Conservation (phyloP, 2,329 filamentous ascomycete species). For the Dothideomycetidae sp. region DNA sequence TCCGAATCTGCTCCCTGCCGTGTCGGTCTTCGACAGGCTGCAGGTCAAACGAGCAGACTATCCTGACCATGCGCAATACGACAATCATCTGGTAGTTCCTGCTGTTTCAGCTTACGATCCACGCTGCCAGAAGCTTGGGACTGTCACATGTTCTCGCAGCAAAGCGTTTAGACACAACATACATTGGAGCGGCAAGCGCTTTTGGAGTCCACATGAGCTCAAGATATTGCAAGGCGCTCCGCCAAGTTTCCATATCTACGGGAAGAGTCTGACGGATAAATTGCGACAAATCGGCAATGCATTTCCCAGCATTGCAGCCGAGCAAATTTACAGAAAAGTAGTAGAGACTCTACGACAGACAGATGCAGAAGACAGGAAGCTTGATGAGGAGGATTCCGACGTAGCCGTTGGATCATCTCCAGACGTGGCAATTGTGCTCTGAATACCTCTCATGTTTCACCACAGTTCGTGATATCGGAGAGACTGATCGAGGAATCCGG, state of each 20-base stretch:
- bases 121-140: conserved; percentile 37
- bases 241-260: conserved; percentile 41
- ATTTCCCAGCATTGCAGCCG: conserved; percentile 44
- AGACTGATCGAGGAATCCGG: too few relatives aligned
- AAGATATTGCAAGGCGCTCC: conserved; percentile 60
- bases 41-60: neutral
- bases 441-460: too few relatives aligned
- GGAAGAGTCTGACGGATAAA: conserved; percentile 23
- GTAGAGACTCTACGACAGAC: conserved; percentile 6
- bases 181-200: conserved; percentile 49
- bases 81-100: too few relatives aligned
- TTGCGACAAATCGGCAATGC: conserved; percentile 64
- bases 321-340: conserved; percentile 8
- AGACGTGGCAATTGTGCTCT: neutral
- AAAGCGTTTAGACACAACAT: conserved; percentile 41
- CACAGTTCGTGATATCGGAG: too few relatives aligned
- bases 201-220: conserved; percentile 53
- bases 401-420: neutral
- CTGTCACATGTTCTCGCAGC: conserved; percentile 2
- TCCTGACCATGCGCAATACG: conserved; percentile 1
- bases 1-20: neutral
- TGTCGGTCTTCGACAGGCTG: neutral
- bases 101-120: conserved; percentile 16
- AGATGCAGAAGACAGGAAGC: neutral
- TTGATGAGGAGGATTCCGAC: too few relatives aligned